These are phyloP conservation scores for Pyrus hybrid DNA, from an alignment of 331 rosid species.

Conservation along the genomic window DNA sequence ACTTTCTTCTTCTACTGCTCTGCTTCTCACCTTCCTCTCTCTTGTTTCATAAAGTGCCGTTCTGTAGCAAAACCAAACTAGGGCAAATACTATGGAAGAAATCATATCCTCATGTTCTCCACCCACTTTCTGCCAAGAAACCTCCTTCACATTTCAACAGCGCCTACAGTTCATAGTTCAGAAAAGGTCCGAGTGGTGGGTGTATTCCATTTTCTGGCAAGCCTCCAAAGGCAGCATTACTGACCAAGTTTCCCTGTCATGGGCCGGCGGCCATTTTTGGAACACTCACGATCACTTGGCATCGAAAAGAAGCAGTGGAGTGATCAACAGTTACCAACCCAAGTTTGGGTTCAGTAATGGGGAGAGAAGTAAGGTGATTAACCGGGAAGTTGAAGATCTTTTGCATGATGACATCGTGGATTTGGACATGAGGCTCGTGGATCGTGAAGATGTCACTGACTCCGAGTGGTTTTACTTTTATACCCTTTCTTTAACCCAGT, in stretches of 20 bases:
- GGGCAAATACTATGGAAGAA: conserved; percentile 1
- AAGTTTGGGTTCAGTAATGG: neutral
- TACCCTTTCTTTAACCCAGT: conserved; percentile 13
- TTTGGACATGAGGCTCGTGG: neutral
- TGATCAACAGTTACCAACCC: neutral
- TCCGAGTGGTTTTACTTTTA: conserved; percentile 32
- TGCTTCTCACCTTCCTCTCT: neutral
- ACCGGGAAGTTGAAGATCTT: neutral
- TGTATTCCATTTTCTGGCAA: conserved; percentile 48
- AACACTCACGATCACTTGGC: neutral
- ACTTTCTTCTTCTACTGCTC: neutral
- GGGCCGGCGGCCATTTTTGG: neutral
- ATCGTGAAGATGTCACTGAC: neutral
- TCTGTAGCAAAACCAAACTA: neutral
- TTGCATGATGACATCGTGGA: neutral
- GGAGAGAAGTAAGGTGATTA: neutral
- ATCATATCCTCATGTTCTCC: conserved; percentile 15
- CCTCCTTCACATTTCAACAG: conserved; percentile 22
- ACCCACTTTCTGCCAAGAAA: conserved; percentile 1
- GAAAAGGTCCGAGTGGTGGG: conserved; percentile 49
- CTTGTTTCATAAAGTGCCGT: neutral
- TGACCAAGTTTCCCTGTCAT: neutral
- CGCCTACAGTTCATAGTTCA: conserved; percentile 37
- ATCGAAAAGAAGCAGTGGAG: neutral
- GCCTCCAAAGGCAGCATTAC: conserved; percentile 7